These are phyloP conservation scores for Alliaria petiolata DNA, from an alignment of 345 rosid species.

Conservation along the genomic window DNA sequence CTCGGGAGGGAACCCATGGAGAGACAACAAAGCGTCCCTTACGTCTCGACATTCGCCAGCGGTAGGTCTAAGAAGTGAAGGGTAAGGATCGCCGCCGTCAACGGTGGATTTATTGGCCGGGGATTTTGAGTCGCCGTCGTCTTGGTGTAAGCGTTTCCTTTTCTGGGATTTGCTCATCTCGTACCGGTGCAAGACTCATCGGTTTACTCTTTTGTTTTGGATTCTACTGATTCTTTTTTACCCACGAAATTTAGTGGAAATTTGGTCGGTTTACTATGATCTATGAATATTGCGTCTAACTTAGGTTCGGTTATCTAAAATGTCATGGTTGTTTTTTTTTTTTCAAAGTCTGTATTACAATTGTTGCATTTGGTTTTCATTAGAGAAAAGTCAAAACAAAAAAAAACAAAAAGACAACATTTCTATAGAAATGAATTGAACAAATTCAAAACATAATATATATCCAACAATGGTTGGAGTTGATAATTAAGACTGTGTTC, in stretches of 20 bases:
- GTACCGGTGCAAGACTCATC: not conserved
- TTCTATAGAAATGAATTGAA: too few relatives aligned
- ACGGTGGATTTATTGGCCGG: constrained; percentile 22
- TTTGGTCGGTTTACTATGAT: not conserved
- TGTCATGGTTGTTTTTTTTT: too few relatives aligned
- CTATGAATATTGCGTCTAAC: not conserved
- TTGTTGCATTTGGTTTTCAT: not conserved
- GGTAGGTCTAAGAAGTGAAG: constrained; percentile 12
- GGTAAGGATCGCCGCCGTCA: constrained; percentile 17
- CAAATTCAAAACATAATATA: too few relatives aligned
- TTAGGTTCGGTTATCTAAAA: not conserved
- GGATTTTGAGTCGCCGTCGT: constrained; percentile 17
- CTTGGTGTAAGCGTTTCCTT: constrained; percentile 19
- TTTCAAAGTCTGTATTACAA: not conserved
- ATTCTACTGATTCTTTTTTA: not conserved
- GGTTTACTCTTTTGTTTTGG: constrained; percentile 8
- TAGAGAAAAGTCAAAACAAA: not conserved
- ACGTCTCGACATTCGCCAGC: constrained; percentile 26
- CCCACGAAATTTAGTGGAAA: not conserved
- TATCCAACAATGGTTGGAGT: too few relatives aligned
- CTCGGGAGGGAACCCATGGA: constrained; percentile 34
- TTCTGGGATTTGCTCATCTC: constrained; percentile 27
- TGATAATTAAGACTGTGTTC: too few relatives aligned
- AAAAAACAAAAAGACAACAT: too few relatives aligned
- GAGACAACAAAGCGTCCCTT: constrained; percentile 29